phyloP scores from a whole-genome alignment of 108 stramenopile genomes.

The Licmophora abbreviata region DNA sequence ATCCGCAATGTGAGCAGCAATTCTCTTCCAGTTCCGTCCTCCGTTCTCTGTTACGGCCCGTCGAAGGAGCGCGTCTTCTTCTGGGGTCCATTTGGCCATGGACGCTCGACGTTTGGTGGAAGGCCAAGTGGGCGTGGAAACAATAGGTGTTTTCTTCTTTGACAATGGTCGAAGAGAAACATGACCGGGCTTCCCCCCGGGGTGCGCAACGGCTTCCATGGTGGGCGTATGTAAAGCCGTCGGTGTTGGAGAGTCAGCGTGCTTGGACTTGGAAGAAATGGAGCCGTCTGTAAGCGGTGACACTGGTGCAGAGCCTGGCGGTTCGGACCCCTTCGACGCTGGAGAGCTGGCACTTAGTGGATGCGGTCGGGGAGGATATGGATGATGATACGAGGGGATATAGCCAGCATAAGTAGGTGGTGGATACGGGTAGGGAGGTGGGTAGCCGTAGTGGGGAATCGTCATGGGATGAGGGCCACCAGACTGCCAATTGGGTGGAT shows the following conservation, averaged over 20 bases:
- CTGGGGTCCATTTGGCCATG: constrained; percentile 83
- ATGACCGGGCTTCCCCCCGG: neutral
- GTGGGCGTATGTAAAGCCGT: neutral
- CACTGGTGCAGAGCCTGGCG: neutral
- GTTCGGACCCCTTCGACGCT: neutral
- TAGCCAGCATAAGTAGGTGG: no score
- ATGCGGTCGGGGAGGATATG: neutral
- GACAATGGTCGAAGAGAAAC: neutral
- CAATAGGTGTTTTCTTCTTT: neutral
- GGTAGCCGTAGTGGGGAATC: neutral
- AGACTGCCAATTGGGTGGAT: no score
- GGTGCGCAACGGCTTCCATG: neutral
- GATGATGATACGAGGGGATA: no score
- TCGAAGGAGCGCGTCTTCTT: constrained; percentile 69
- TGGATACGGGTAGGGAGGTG: neutral
- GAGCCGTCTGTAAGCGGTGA: neutral
- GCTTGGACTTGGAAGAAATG: neutral
- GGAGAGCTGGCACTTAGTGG: neutral
- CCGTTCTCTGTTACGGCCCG: constrained; percentile 74
- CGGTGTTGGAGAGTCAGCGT: neutral
- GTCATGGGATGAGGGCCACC: no score
- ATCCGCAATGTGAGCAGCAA: constrained; percentile 67
- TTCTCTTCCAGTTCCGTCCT: constrained; percentile 97
- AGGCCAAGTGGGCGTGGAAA: neutral
- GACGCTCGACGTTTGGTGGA: constrained; percentile 65